Evolutionary conservation across 495 filamentous ascomycete species (phyloP).

Genomic region (Podospora sp.): DNA sequence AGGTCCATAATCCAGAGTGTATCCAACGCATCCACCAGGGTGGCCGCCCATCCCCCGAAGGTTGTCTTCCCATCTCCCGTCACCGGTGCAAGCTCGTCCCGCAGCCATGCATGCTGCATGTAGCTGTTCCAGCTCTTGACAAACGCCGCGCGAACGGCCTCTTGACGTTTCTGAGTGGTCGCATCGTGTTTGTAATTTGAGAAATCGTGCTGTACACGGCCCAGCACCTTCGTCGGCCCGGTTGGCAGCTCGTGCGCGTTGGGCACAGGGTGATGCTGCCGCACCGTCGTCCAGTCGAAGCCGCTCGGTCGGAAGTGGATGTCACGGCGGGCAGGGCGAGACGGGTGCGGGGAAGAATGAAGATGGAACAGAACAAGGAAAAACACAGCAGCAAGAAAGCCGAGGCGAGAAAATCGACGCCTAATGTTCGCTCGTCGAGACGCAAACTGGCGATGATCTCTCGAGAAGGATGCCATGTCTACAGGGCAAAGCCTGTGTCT

Average conservation of each 20-base stretch:
- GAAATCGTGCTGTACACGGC: constrained; percentile 68
- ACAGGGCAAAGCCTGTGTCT: too few species aligned
- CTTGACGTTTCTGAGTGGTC: constrained; percentile 52
- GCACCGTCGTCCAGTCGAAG: constrained; percentile 60
- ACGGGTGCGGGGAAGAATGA: neutral
- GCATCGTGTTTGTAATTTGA: constrained; percentile 54
- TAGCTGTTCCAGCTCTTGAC: constrained; percentile 76
- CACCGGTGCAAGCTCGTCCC: constrained; percentile 69
- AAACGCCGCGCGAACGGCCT: constrained; percentile 68
- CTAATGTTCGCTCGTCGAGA: too few species aligned
- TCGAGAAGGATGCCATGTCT: too few species aligned
- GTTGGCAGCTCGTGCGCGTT: constrained; percentile 65
- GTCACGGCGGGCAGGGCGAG: neutral
- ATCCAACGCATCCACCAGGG: constrained; percentile 82
- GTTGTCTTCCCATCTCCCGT: constrained; percentile 28
- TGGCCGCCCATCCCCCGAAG: constrained; percentile 77
- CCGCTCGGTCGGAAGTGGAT: constrained; percentile 30
- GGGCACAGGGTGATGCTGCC: constrained; percentile 62
- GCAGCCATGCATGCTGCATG: constrained; percentile 71
- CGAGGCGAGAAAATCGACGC: too few species aligned
- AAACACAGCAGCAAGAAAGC: constrained; percentile 12
- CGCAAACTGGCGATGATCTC: too few species aligned
- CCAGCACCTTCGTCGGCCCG: constrained; percentile 58
- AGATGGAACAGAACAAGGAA: constrained; percentile 13
- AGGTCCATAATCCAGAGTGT: constrained; percentile 88